A percentile compares a stretch with the other conserved stretches of the same genome.
Evolutionary conservation across 2,329 filamentous ascomycete genomes (phyloP).

Genomic region (Emergomyces africanus): DNA sequence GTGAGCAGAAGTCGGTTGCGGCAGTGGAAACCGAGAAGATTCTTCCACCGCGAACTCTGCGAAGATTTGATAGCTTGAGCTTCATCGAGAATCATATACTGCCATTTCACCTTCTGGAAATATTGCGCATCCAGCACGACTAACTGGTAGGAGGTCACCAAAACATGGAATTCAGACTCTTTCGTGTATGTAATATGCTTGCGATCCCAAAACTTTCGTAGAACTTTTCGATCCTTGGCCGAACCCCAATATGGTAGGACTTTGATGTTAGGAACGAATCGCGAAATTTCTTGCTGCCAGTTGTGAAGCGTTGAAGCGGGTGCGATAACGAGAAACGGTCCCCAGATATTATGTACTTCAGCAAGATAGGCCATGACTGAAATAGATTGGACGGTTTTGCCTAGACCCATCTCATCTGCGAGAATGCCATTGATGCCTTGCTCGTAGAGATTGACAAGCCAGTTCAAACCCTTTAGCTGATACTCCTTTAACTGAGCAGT

Average conservation of each 20-base stretch:
- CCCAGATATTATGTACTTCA: constrained; percentile 96
- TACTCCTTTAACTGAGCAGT: constrained; percentile 96
- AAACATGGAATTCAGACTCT: constrained; percentile 87
- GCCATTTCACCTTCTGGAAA: constrained; percentile 99
- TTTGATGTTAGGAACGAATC: constrained; percentile 89
- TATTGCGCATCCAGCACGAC: constrained; percentile 94
- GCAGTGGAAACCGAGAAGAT: constrained; percentile 82
- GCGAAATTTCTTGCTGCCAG: constrained; percentile 96
- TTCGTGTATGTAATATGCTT: constrained; percentile 93
- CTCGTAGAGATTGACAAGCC: constrained; percentile 97
- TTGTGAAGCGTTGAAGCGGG: constrained; percentile 96
- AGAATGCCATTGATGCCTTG: constrained; percentile 99
- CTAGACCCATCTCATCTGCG: constrained; percentile 98
- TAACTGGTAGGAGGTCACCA: constrained; percentile 93
- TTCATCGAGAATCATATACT: constrained; percentile 99
- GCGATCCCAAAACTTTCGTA: constrained; percentile 98
- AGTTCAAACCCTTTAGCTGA: constrained; percentile 97
- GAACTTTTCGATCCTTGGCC: constrained; percentile 82
- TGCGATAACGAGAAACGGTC: constrained; percentile 90
- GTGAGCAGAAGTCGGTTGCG: constrained; percentile 88
- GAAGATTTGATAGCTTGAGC: constrained; percentile 99
- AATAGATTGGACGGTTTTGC: constrained; percentile 97
- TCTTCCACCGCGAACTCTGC: constrained; percentile 93
- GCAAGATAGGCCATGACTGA: constrained; percentile 98
- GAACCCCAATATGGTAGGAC: constrained; percentile 96